phyloP scores from a whole-genome alignment of 1,139 yeast species.

The Blastobotrys aristatus region DNA sequence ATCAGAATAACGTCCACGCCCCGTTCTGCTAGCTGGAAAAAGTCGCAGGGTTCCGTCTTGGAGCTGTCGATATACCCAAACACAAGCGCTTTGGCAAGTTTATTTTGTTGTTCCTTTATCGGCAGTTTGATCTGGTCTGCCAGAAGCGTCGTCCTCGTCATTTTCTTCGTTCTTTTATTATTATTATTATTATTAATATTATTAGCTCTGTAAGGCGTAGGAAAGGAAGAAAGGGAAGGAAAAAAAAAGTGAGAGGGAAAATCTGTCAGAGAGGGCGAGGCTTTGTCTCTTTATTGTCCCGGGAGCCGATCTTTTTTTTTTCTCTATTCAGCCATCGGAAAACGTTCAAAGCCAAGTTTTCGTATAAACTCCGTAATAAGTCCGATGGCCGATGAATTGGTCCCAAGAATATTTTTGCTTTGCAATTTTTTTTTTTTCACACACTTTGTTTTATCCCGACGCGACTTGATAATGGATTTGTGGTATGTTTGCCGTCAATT shows the following conservation, averaged over 20 bases:
- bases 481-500: constrained; percentile 19
- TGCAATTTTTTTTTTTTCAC: background rate
- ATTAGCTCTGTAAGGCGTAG: background rate
- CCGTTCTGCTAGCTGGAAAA: constrained; percentile 18
- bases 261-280: background rate
- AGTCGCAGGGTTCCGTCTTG: constrained; percentile 28
- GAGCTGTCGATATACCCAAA: constrained; percentile 23
- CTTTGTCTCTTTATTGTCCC: background rate
- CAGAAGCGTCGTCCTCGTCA: constrained; percentile 9
- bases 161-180: background rate
- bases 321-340: too few relatives aligned
- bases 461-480: constrained; percentile 5
- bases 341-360: too few relatives aligned
- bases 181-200: background rate
- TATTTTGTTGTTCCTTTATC: constrained; percentile 18
- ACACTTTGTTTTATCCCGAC: background rate
- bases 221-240: background rate
- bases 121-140: constrained; percentile 18
- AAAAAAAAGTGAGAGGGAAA: background rate
- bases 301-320: too few relatives aligned
- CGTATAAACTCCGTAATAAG: too few relatives aligned
- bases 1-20: constrained; percentile 23
- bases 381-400: too few relatives aligned
- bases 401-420: background rate
- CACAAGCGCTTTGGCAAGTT: constrained; percentile 20